Conservation (phyloP, 2,329 filamentous ascomycete species). For the Aspergillus novofumigatus region DNA sequence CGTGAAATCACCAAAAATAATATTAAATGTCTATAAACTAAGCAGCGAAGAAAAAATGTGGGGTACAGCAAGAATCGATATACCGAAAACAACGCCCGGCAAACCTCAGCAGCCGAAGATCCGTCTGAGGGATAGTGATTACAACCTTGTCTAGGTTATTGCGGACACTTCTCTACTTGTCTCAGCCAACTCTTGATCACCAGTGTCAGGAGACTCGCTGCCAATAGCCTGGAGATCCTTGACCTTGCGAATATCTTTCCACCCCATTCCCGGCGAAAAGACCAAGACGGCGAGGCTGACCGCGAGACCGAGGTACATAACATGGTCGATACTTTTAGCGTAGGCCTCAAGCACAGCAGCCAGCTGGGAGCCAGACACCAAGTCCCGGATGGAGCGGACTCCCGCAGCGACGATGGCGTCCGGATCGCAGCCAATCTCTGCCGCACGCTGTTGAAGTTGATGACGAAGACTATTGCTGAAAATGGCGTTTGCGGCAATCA, state of each 20-base stretch:
- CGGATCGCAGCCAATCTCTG: constrained; percentile 14
- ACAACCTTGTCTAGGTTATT: no score
- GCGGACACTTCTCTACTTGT: no score
- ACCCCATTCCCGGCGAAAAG: constrained; percentile 25
- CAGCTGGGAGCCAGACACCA: constrained; percentile 21
- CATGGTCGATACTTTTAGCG: constrained; percentile 21
- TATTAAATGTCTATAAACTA: no score
- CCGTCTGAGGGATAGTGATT: no score
- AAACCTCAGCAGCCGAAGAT: no score
- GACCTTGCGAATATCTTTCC: constrained; percentile 25
- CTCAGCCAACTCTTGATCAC: no score
- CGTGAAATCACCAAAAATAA: no score
- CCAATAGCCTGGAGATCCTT: constrained; percentile 17
- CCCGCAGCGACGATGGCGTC: constrained; percentile 22
- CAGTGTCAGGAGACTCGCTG: background rate
- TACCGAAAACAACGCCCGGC: no score
- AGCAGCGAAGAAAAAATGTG: no score
- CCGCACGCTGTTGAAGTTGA: constrained; percentile 12
- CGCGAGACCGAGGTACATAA: constrained; percentile 28
- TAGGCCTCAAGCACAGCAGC: constrained; percentile 24
- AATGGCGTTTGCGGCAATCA: constrained; percentile 27
- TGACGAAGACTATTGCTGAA: constrained; percentile 23
- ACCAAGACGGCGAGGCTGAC: constrained; percentile 17
- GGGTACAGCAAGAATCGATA: no score
- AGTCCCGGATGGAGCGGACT: constrained; percentile 19